Evolutionary conservation across 1,284 basidiomycete species (phyloP), one percentile per base, ranked within the genome.

Genomic region (Earliella scabrosa): DNA sequence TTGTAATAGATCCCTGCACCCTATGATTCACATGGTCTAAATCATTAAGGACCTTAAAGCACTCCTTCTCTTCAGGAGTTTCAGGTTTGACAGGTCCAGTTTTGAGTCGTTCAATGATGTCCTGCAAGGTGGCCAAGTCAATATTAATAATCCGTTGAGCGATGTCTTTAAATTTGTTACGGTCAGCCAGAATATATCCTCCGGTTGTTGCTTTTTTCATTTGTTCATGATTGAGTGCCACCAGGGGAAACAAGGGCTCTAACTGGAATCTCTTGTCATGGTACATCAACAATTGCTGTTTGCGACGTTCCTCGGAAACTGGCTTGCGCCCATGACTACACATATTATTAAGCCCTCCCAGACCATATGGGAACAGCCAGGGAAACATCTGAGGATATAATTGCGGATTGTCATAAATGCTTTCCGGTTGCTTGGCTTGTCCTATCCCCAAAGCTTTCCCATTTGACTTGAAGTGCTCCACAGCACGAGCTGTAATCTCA

Each of bases 151-250:
- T 18, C 6, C 69, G 27, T 1, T 68, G 32, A 13, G 67, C 50
- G 10, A 77, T 66, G 62, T 63, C n/a, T n/a, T n/a, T n/a, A n/a
- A n/a, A n/a, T n/a, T n/a, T n/a, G n/a, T n/a, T n/a, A n/a, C n/a
- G n/a, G 14, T 72, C 56, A 1, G 66, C 64, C 0, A 73, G 21
- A 0, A 77, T 32, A 59, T 67, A 75, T 4, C 73, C 68, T 6
- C 63, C 67, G 6, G 51, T 60, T 1, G 63, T 61, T 21, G 56
- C 54, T 0, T 57, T 35, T 43, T 69, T 73, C 0, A 78, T 71
- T 55, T 78, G 76, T 26, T 73, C 59, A 54, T 78, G 72, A 60
- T 73, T 76, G 35, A 78, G 76, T 0, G 71, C 73, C 18, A 77
- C 61, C 23, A 78, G 23, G 0, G 71, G 64, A 61, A 77, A 78